Base-by-base conservation (phyloP, 352 stramenopile species). In the Phytophthora hybrid region DNA sequence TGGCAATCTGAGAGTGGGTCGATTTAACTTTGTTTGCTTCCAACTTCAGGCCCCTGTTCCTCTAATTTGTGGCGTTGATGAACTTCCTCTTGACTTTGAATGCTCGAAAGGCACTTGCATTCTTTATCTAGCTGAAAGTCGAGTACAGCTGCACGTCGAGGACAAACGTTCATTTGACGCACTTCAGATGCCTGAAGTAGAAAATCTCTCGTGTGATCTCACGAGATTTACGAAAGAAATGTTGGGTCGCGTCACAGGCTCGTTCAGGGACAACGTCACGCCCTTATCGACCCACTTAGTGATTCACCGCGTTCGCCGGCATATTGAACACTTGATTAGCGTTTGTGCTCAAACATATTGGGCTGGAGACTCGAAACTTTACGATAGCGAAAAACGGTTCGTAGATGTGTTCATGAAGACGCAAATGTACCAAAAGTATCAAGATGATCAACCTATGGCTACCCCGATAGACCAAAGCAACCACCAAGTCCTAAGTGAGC, bases 341-440 rank as follows among this genome's bases (percentile, higher is more conserved):
- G 8, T 59, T 7, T 82, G 81, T 47, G 11, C 62, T 32, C 32
- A 44, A 3, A 13, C 61, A 14, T 37, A 60, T 59, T 26, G 46
- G 16, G 23, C 13, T 5, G 51, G 62, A 32, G 41, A 49, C 23
- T 19, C 18, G 29, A 3, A 67, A n/a, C 51, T 79, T 18, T 13
- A 69, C 51, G 55, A 26, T n/a, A 62, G 23, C 9, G 73, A 79
- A 18, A 39, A 66, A 34, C 57, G 65, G 9, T 81, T 89, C 4
- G 59, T 80, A 9, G 60, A 71, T 9, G 49, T 58, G 4, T 63
- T 89, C 54, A 78, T 77, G 70, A 62, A 81, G 49, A 83, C 82
- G 1, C 80, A 89, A 26, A 88, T 88, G 82, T 86, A 81, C 61
- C 81, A 87, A 53, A 86, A 84, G 69, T 86, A 88, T 46, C 69